Conservation (phyloP, 2,329 filamentous ascomycete species). For the Sphaerulina musiva region DNA sequence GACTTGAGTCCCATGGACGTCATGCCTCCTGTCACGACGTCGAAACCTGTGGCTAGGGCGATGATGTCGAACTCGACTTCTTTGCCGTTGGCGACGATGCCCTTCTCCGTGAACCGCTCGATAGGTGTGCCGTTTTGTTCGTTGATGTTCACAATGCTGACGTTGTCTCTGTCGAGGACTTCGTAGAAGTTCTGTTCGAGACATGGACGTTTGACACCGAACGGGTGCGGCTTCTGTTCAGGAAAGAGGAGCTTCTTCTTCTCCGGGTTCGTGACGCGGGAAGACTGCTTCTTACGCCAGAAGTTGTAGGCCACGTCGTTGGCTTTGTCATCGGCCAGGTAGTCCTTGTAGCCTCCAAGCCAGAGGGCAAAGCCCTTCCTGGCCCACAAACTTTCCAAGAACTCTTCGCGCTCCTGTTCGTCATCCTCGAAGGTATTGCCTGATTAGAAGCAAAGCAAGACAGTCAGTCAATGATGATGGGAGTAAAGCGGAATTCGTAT, state of each 20-base stretch:
- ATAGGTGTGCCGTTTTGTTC: conserved; percentile 35
- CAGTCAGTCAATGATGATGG: background rate
- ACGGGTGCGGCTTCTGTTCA: conserved; percentile 40
- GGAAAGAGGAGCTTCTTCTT: conserved; percentile 45
- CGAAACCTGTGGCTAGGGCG: conserved; percentile 37
- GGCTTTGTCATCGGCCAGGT: conserved; percentile 36
- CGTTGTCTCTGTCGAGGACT: conserved; percentile 39
- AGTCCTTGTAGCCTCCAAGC: conserved; percentile 30
- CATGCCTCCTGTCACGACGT: conserved; percentile 41
- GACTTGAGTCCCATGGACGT: conserved; percentile 42
- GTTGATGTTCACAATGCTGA: conserved; percentile 40
- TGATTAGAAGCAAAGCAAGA: background rate
- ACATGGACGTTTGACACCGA: conserved; percentile 43
- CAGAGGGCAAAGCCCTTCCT: conserved; percentile 32
- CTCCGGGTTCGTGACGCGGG: conserved; percentile 38
- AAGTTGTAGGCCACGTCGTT: conserved; percentile 44
- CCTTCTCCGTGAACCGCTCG: conserved; percentile 39
- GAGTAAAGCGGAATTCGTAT: too few relatives aligned
- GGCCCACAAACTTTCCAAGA: conserved; percentile 40
- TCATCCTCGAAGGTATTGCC: conserved; percentile 45
- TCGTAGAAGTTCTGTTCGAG: conserved; percentile 46
- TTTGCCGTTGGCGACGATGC: conserved; percentile 39
- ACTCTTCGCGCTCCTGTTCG: conserved; percentile 39
- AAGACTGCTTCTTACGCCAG: conserved; percentile 42
- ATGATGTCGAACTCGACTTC: conserved; percentile 43